A percentile compares a stretch with the other conserved stretches of the same genome.
These are phyloP conservation scores for Xylaria sp. DNA, from an alignment of 2,329 filamentous ascomycete species.

Conservation along the genomic window DNA sequence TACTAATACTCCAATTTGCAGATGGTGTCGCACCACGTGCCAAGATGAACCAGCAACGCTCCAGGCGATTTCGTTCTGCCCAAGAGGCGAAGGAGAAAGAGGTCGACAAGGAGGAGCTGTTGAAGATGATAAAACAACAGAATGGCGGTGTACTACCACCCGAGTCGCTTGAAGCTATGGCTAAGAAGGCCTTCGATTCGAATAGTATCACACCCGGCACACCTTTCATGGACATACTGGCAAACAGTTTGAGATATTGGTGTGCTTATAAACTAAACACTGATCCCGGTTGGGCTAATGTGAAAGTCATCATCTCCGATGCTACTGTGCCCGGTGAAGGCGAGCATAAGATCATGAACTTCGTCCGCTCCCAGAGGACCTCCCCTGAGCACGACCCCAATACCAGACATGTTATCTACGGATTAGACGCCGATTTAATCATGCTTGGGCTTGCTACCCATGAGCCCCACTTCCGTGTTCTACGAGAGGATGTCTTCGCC, in stretches of 20 bases:
- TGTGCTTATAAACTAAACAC: conserved; percentile 97
- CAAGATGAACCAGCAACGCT: conserved; percentile 99
- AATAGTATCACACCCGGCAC: conserved; percentile 91
- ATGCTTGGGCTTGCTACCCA: conserved; percentile 98
- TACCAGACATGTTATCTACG: conserved; percentile 97
- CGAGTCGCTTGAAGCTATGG: conserved; percentile 61
- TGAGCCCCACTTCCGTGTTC: conserved; percentile 93
- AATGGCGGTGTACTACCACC: conserved; percentile 66
- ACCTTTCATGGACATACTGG: conserved; percentile 97
- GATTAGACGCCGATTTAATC: conserved; percentile 95
- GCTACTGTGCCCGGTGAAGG: conserved; percentile 97
- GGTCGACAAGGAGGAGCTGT: conserved; percentile 83
- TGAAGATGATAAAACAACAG: conserved; percentile 81
- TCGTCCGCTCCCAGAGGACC: conserved; percentile 88
- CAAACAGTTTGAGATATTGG: conserved; percentile 91
- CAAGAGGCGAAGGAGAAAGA: conserved; percentile 95
- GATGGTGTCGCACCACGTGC: conserved; percentile 96
- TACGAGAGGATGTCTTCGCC: conserved; percentile 95
- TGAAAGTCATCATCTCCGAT: conserved; percentile 98
- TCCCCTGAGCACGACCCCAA: conserved; percentile 94
- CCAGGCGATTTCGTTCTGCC: conserved; percentile 89
- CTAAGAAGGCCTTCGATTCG: conserved; percentile 91
- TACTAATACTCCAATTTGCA: conserved; percentile 41
- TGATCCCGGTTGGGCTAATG: conserved; percentile 90
- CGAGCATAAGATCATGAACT: conserved; percentile 99